phyloP scores from a whole-genome alignment of 2,329 filamentous ascomycete species.

The Ceratocystis albifundus region DNA sequence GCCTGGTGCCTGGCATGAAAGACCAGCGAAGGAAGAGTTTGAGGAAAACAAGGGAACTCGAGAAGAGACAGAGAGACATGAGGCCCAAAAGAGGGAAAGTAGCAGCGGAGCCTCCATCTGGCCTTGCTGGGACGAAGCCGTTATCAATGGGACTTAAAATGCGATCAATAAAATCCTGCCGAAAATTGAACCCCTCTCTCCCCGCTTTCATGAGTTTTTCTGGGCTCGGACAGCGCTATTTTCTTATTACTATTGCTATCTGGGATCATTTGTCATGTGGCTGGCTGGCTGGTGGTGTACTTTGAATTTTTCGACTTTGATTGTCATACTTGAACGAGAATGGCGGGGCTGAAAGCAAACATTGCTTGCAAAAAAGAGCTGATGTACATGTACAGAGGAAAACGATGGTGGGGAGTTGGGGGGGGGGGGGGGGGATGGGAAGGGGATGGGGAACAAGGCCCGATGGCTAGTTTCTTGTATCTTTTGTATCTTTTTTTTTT shows the following conservation, averaged over 20 bases:
- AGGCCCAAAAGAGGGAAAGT: conserved; percentile 1
- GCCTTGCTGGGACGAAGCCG: background rate
- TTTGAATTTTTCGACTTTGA: background rate
- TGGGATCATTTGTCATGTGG: background rate
- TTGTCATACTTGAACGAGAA: background rate
- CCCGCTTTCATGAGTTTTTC: background rate
- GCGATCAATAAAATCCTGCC: background rate
- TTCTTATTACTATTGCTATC: background rate
- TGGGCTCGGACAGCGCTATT: background rate
- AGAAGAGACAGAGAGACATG: background rate
- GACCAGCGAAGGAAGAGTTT: background rate
- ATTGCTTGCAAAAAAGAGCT: too few relatives aligned
- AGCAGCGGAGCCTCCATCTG: background rate
- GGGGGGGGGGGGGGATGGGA: too few relatives aligned
- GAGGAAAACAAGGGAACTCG: background rate
- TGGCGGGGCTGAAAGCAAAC: background rate
- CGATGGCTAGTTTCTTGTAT: background rate
- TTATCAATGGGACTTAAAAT: background rate
- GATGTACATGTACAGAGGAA: background rate
- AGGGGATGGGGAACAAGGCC: background rate
- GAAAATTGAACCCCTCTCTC: background rate
- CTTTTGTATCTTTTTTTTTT: background rate
- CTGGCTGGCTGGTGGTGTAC: background rate
- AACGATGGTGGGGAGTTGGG: background rate
- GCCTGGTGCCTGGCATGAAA: conserved; percentile 6